Evolutionary conservation across 1,139 yeast species (phyloP).

Genomic region (Barnettozyma hawaiiensis): DNA sequence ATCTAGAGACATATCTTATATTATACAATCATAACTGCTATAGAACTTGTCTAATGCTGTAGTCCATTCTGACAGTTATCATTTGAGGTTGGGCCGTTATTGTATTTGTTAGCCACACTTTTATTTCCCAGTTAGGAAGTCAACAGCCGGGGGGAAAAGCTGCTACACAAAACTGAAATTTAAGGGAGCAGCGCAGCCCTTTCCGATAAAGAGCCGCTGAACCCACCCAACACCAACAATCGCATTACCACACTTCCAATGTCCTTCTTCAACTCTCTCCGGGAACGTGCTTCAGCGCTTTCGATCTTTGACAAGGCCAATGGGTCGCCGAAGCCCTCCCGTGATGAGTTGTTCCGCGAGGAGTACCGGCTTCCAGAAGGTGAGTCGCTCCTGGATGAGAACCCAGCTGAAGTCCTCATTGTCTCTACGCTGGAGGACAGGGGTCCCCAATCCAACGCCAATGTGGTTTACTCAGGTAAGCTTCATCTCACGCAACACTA

Average conservation of each 20-base stretch:
- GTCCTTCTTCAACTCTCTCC: constrained; percentile 19
- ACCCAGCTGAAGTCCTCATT: constrained; percentile 61
- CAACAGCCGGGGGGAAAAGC: constrained; percentile 7
- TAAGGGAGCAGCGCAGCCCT: not conserved
- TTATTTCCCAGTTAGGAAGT: constrained; percentile 16
- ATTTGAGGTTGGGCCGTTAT: no score
- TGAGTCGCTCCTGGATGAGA: constrained; percentile 61
- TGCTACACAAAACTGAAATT: no score
- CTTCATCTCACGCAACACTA: constrained; percentile 69
- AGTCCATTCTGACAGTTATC: no score
- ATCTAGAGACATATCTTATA: constrained; percentile 6
- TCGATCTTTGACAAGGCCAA: constrained; percentile 35
- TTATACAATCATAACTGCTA: no score
- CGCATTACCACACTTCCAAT: constrained; percentile 8
- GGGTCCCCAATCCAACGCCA: constrained; percentile 16
- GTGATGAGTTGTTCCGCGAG: constrained; percentile 64
- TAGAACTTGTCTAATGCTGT: no score
- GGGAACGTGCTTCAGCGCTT: constrained; percentile 19
- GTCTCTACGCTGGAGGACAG: constrained; percentile 36
- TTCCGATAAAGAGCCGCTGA: not conserved
- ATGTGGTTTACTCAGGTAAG: constrained; percentile 48
- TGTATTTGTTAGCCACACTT: not conserved
- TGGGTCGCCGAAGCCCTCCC: constrained; percentile 37
- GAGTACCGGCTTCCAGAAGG: constrained; percentile 66
- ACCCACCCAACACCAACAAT: not conserved